Evolutionary conservation across 306 rosid genomes (phyloP).

Genomic region (Begonia peltatifolia): DNA sequence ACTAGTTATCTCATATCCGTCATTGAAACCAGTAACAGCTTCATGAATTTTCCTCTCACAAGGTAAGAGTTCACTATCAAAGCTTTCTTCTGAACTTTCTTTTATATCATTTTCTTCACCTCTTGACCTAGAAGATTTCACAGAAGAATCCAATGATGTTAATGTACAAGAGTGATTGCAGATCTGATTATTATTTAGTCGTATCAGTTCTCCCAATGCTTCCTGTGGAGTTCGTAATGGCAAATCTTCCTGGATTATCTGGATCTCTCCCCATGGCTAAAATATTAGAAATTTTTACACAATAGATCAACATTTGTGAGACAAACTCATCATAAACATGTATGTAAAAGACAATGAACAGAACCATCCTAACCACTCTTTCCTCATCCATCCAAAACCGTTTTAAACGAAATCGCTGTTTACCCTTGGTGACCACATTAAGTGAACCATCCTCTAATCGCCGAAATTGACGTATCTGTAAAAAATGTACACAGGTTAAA

Average conservation of each 20-base stretch:
- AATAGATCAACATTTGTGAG: conserved; percentile 14
- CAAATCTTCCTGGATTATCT: conserved; percentile 77
- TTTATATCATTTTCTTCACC: conserved; percentile 31
- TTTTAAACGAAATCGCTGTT: conserved; percentile 66
- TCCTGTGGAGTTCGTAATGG: conserved; percentile 68
- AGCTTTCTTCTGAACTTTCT: conserved; percentile 60
- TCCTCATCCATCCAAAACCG: conserved; percentile 70
- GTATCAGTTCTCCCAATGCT: conserved; percentile 41
- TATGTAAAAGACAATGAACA: not conserved
- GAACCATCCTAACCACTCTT: conserved; percentile 51
- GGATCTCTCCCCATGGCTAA: conserved; percentile 85
- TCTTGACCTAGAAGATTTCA: conserved; percentile 21
- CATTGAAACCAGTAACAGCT: conserved; percentile 30
- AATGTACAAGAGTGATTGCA: conserved; percentile 2
- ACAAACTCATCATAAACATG: conserved; percentile 6
- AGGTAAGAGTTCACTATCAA: conserved; percentile 48
- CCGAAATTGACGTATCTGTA: conserved; percentile 72
- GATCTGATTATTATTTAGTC: conserved; percentile 16
- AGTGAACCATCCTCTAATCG: conserved; percentile 74
- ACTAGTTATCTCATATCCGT: conserved; percentile 27
- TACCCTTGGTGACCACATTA: conserved; percentile 82
- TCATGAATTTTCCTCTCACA: conserved; percentile 43
- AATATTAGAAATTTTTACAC: conserved; percentile 12
- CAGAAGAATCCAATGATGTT: conserved; percentile 22
- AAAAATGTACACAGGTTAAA: not conserved